Percentiles rank a stretch among this genome's conserved stretches.
Evolutionary conservation across 768 basidiomycete species (phyloP).

Genomic region (Lactifluus subvellereus): DNA sequence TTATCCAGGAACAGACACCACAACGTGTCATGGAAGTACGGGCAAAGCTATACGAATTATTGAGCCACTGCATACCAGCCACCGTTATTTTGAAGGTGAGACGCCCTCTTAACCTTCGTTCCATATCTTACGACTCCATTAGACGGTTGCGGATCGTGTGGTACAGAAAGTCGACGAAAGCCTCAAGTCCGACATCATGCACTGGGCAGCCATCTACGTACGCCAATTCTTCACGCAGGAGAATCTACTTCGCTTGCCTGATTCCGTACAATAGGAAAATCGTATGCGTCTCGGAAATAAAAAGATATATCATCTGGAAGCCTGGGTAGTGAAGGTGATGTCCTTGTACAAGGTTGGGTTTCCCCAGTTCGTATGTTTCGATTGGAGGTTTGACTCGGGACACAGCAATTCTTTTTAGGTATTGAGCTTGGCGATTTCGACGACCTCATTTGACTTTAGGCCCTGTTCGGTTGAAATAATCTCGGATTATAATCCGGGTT

Average conservation of each 20-base stretch:
- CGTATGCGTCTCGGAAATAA: slow-evolving; percentile 93
- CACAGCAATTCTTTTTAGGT: slow-evolving; percentile 46
- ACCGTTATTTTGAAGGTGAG: slow-evolving; percentile 84
- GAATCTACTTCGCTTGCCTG: background rate
- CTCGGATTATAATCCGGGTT: no score
- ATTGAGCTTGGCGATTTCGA: slow-evolving; percentile 58
- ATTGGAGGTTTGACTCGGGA: background rate
- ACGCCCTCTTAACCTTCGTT: background rate
- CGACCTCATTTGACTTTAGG: slow-evolving; percentile 13
- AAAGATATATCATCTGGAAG: slow-evolving; percentile 96
- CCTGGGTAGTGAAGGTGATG: slow-evolving; percentile 97
- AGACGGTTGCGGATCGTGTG: slow-evolving; percentile 90
- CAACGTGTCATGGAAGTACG: slow-evolving; percentile 88
- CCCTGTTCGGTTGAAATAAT: no score
- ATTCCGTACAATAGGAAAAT: slow-evolving; percentile 55
- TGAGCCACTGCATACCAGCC: slow-evolving; percentile 96
- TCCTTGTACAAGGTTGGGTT: slow-evolving; percentile 68
- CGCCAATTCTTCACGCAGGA: slow-evolving; percentile 28
- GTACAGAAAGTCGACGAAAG: slow-evolving; percentile 85
- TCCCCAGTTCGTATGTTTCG: background rate
- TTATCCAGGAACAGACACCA: slow-evolving; percentile 85
- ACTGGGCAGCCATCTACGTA: slow-evolving; percentile 97
- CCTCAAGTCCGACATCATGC: slow-evolving; percentile 89
- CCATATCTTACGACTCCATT: slow-evolving; percentile 8
- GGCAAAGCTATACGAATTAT: slow-evolving; percentile 87